Conservation (phyloP, 2,329 filamentous ascomycete species). For the Triangularia verruculosa region DNA sequence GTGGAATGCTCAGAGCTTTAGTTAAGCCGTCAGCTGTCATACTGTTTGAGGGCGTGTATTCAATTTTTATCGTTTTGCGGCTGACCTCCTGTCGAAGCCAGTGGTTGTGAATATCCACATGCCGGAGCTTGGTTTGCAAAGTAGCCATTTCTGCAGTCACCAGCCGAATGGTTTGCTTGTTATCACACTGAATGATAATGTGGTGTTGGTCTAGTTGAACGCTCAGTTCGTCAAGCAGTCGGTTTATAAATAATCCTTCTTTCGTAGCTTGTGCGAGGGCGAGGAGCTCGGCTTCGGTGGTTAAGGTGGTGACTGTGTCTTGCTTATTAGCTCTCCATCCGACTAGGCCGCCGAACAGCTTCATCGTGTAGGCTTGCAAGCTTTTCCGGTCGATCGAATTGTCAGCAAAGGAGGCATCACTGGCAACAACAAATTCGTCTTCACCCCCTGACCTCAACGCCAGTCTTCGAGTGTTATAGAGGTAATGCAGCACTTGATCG, state of each 20-base stretch:
- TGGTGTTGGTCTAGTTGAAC: not conserved
- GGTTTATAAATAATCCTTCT: no score
- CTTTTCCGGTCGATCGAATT: conserved; percentile 12
- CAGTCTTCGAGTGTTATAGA: no score
- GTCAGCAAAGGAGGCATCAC: conserved; percentile 3
- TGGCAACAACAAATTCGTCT: not conserved
- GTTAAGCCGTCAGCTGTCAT: not conserved
- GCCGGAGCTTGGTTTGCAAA: no score
- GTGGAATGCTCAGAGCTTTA: not conserved
- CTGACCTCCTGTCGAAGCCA: not conserved
- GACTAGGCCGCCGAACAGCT: conserved; percentile 10
- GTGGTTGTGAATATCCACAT: not conserved
- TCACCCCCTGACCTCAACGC: no score
- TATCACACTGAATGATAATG: no score
- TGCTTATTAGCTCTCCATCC: conserved; percentile 12
- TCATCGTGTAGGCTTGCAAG: conserved; percentile 11
- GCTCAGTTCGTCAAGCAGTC: no score
- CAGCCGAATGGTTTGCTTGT: no score
- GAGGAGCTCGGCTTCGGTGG: no score
- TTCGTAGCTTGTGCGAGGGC: no score
- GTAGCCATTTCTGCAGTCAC: no score
- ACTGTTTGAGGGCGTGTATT: not conserved
- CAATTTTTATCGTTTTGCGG: not conserved
- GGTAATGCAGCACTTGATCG: no score
- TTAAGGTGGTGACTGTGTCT: not conserved